Percentiles rank a stretch among this genome's conserved stretches.
Evolutionary conservation across 2,329 filamentous ascomycete genomes (phyloP).

Genomic region (Monilinia vaccinii-corymbosi): DNA sequence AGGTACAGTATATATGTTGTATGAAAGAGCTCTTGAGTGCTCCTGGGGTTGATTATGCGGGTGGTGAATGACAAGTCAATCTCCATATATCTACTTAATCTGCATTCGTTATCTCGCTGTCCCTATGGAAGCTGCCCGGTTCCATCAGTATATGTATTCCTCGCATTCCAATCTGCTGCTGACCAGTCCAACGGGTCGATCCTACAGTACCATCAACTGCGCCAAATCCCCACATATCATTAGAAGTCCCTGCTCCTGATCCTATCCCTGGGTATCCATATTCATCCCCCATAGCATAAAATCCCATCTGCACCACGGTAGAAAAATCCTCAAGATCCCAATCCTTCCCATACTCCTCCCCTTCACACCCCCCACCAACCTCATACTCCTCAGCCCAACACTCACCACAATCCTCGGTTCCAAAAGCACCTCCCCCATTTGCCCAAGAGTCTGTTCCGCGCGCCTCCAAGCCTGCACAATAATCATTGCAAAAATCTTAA

Average conservation of each 20-base stretch:
- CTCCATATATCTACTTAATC: neutral
- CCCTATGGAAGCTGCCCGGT: neutral
- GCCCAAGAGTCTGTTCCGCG: constrained; percentile 14
- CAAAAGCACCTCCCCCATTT: constrained; percentile 14
- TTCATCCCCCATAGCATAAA: constrained; percentile 12
- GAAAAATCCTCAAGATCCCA: constrained; percentile 8
- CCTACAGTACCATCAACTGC: constrained; percentile 21
- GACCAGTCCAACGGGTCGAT: constrained; percentile 24
- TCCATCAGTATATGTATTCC: neutral
- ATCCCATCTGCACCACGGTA: constrained; percentile 13
- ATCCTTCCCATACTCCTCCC: neutral
- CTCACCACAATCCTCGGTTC: constrained; percentile 21
- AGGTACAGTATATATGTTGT: no score
- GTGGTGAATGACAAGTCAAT: neutral
- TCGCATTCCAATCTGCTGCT: constrained; percentile 25
- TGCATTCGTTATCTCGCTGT: neutral
- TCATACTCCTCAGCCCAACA: constrained; percentile 15
- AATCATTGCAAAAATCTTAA: constrained; percentile 18
- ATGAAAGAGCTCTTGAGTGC: no score
- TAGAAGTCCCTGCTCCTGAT: constrained; percentile 5
- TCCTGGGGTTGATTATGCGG: no score
- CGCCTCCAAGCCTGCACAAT: constrained; percentile 24
- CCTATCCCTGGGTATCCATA: constrained; percentile 2
- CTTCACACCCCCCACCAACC: neutral
- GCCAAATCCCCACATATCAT: constrained; percentile 13